phyloP scores from a whole-genome alignment of 192 early-diverging fungal species.

The Radiomyces spectabilis region DNA sequence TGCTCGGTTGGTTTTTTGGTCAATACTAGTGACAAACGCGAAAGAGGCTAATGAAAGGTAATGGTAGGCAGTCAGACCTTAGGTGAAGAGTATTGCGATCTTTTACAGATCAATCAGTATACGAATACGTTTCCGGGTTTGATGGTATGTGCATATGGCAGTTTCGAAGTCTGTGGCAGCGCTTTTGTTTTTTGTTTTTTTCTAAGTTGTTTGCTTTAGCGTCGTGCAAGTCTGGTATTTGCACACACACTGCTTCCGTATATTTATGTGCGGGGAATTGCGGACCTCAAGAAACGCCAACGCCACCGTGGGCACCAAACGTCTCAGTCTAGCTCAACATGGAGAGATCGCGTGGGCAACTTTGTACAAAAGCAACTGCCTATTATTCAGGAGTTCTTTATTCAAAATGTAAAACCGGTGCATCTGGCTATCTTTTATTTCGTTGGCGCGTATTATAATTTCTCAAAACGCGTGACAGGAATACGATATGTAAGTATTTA shows the following conservation, averaged over 20 bases:
- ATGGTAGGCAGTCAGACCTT: conserved; percentile 66
- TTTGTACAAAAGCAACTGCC: conserved; percentile 6
- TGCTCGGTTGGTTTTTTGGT: conserved; percentile 47
- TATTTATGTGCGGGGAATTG: conserved; percentile 10
- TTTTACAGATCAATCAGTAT: conserved; percentile 55
- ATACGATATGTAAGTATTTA: conserved; percentile 63
- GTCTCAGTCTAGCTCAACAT: neutral
- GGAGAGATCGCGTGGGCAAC: neutral
- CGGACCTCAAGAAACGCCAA: conserved; percentile 12
- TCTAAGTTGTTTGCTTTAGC: conserved; percentile 2
- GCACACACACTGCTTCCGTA: conserved; percentile 20
- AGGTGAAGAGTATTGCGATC: conserved; percentile 95
- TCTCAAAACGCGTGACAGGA: conserved; percentile 73
- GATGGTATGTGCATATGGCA: conserved; percentile 11
- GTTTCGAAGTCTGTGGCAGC: no score
- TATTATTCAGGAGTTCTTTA: conserved; percentile 34
- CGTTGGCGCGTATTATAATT: conserved; percentile 69
- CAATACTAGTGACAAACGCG: no score
- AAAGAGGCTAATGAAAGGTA: no score
- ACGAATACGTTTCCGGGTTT: conserved; percentile 43
- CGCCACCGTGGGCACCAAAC: neutral
- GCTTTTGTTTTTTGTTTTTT: neutral
- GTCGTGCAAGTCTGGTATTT: conserved; percentile 5
- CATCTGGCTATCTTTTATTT: conserved; percentile 92
- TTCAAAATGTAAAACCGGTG: conserved; percentile 41